These are phyloP conservation scores for Phytophthora sansomeana DNA, from an alignment of 352 stramenopile genomes.

Conservation along the genomic window DNA sequence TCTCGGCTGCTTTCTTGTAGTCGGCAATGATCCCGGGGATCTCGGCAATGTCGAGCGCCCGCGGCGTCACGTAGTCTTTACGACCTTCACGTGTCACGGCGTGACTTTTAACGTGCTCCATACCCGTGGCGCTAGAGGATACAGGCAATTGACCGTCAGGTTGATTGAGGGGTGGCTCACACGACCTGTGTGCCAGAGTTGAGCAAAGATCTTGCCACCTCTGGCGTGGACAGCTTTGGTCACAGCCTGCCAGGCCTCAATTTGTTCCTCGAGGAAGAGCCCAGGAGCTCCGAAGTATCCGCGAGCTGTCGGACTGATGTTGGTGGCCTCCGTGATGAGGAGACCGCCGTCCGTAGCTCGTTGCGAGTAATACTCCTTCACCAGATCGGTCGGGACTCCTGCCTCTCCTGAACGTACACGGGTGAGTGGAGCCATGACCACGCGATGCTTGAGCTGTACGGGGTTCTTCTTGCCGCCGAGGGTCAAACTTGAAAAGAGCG, in stretches of 20 bases:
- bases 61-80: slow-evolving; percentile 50
- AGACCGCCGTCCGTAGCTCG: slow-evolving; percentile 46
- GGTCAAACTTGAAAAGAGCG: slow-evolving; percentile 5
- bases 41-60: slow-evolving; percentile 66
- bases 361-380: slow-evolving; percentile 50
- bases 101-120: slow-evolving; percentile 10
- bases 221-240: slow-evolving; percentile 43
- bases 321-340: slow-evolving; percentile 63
- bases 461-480: slow-evolving; percentile 22
- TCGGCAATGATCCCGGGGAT: slow-evolving; percentile 68
- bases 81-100: slow-evolving; percentile 31
- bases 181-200: slow-evolving; percentile 16
- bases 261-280: slow-evolving; percentile 57
- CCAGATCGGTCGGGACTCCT: slow-evolving; percentile 32
- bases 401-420: slow-evolving; percentile 29
- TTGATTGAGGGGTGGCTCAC: slow-evolving; percentile 16
- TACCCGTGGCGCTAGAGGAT: slow-evolving; percentile 7
- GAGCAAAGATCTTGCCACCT: slow-evolving; percentile 16
- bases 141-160: slow-evolving; percentile 14
- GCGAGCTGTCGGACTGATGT: slow-evolving; percentile 34
- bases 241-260: slow-evolving; percentile 24
- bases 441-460: slow-evolving; percentile 45
- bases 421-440: slow-evolving; percentile 60
- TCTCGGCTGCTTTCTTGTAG: slow-evolving; percentile 61
- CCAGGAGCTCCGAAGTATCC: slow-evolving; percentile 30